A percentile compares a stretch with the other conserved stretches of the same genome.
phyloP scores from a whole-genome alignment of 73 alveolate species.

The Tetrahymena elliotti region DNA sequence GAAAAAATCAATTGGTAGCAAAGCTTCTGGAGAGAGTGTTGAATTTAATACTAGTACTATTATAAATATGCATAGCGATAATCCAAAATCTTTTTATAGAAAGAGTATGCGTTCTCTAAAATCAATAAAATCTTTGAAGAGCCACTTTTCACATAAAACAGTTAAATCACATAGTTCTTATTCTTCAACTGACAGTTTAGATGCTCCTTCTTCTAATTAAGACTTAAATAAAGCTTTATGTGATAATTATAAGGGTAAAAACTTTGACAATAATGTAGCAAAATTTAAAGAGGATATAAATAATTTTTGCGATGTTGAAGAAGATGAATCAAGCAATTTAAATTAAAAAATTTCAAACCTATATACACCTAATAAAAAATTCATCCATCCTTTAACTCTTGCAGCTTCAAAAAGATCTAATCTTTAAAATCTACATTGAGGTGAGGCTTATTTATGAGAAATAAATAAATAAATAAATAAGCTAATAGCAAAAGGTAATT shows the following conservation, averaged over 20 bases:
- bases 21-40: not conserved
- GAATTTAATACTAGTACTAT: not conserved
- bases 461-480: no score
- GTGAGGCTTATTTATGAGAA: not conserved
- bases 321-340: not conserved
- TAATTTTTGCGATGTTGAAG: not conserved
- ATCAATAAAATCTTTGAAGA: not conserved
- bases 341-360: not conserved
- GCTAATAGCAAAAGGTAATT: not conserved
- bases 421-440: not conserved
- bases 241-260: not conserved
- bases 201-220: not conserved
- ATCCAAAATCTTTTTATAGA: not conserved
- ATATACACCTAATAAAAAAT: not conserved
- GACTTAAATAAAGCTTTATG: not conserved
- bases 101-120: not conserved
- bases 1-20: not conserved
- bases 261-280: not conserved
- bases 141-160: not conserved
- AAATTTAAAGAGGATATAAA: not conserved
- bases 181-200: not conserved
- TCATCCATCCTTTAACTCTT: not conserved
- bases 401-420: not conserved
- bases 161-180: not conserved
- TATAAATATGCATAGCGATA: not conserved